These are phyloP conservation scores for Sugiyamaella paludigena DNA, from an alignment of 1,139 yeast species.

Conservation along the genomic window DNA sequence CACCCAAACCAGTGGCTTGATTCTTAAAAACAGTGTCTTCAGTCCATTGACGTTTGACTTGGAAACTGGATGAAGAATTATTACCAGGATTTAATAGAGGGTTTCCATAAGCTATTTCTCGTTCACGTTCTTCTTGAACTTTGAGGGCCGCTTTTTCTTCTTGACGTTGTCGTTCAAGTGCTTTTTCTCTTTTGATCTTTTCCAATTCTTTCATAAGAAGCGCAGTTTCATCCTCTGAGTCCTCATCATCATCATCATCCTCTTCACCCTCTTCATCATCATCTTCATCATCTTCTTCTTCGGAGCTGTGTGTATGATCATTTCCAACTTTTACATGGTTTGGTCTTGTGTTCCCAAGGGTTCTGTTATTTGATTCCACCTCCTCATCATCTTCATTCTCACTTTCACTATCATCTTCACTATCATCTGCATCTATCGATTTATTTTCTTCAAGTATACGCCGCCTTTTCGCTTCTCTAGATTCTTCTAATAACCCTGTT, in stretches of 20 bases:
- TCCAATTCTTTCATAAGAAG: slow-evolving; percentile 53
- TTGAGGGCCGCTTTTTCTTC: slow-evolving; percentile 34
- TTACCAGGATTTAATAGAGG: slow-evolving; percentile 42
- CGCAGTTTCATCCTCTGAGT: slow-evolving; percentile 33
- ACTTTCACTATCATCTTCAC: slow-evolving; percentile 11
- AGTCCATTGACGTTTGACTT: slow-evolving; percentile 44
- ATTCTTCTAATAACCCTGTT: background rate
- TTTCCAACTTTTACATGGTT: no score
- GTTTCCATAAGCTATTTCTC: slow-evolving; percentile 43
- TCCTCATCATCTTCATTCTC: slow-evolving; percentile 8
- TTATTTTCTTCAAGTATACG: slow-evolving; percentile 13
- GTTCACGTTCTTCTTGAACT: slow-evolving; percentile 35
- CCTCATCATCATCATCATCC: slow-evolving; percentile 29
- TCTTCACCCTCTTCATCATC: slow-evolving; percentile 29
- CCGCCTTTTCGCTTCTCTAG: background rate
- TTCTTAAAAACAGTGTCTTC: slow-evolving; percentile 49
- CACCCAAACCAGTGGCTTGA: slow-evolving; percentile 34
- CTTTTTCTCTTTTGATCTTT: slow-evolving; percentile 49
- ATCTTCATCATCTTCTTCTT: slow-evolving; percentile 24
- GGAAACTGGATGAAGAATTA: slow-evolving; percentile 15
- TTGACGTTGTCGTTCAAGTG: slow-evolving; percentile 35
- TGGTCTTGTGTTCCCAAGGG: slow-evolving; percentile 17
- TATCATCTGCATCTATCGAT: slow-evolving; percentile 6
- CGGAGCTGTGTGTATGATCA: slow-evolving; percentile 1
- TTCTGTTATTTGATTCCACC: no score